These are phyloP conservation scores for Lipomyces chichibuensis DNA, from an alignment of 805 yeast genomes.

Conservation along the genomic window DNA sequence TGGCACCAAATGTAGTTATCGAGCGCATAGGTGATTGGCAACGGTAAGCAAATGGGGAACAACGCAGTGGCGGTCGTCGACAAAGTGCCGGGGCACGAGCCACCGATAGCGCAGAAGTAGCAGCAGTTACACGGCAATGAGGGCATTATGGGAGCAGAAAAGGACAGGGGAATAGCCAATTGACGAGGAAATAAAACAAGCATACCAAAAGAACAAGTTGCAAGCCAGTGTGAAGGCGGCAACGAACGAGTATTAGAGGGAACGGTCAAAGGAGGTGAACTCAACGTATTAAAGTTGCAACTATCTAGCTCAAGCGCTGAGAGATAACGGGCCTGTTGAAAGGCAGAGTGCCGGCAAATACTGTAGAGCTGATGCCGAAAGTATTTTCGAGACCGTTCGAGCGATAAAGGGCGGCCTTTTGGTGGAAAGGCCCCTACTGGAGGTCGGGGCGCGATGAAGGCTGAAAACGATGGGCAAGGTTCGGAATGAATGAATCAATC, in stretches of 20 bases:
- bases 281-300: too few species aligned
- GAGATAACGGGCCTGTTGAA: not conserved
- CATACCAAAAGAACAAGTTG: conserved; percentile 2
- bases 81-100: conserved; percentile 2
- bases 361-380: not conserved
- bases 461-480: not conserved
- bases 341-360: not conserved
- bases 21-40: not conserved
- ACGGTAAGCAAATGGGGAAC: not conserved
- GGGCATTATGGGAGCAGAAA: not conserved
- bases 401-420: not conserved
- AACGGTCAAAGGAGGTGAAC: not conserved
- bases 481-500: not conserved
- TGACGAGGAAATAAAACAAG: not conserved
- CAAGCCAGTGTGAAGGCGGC: not conserved
- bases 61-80: not conserved
- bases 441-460: too few species aligned
- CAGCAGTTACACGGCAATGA: not conserved
- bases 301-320: not conserved
- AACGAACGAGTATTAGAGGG: not conserved
- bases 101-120: conserved; percentile 5
- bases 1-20: not conserved
- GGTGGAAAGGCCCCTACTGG: not conserved
- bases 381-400: not conserved
- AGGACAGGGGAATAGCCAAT: not conserved